Percentiles rank a stretch among this genome's conserved stretches.
Evolutionary conservation across 495 filamentous ascomycete genomes (phyloP).

Genomic region (Wilcoxina mikolae): DNA sequence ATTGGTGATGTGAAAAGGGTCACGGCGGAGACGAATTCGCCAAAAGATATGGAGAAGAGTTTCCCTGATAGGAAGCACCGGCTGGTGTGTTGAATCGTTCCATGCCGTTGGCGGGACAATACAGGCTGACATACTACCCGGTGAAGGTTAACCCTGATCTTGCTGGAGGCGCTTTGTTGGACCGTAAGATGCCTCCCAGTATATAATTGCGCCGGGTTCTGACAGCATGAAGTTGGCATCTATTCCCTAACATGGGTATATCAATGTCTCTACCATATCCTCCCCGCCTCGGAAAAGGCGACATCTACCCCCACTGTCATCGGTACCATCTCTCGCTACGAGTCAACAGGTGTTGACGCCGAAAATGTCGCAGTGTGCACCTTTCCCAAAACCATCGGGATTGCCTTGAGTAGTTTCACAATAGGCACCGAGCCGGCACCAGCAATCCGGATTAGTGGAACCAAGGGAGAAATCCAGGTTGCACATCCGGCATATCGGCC

Average conservation of each 20-base stretch:
- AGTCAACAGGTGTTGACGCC: conserved; percentile 67
- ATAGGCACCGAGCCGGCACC: conserved; percentile 52
- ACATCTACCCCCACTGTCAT: conserved; percentile 37
- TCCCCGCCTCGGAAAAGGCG: conserved; percentile 39
- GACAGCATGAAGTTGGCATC: conserved; percentile 63
- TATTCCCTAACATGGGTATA: conserved; percentile 89
- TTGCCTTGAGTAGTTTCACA: conserved; percentile 64
- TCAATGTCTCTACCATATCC: conserved; percentile 73
- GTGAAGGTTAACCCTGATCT: conserved; percentile 51
- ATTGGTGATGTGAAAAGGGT: conserved; percentile 69
- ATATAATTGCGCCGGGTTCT: too few relatives aligned
- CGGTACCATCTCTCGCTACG: conserved; percentile 57
- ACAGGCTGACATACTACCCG: conserved; percentile 1
- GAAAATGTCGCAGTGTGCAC: conserved; percentile 62
- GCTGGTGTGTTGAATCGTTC: conserved; percentile 44
- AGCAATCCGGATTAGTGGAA: conserved; percentile 68
- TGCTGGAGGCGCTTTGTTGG: conserved; percentile 70
- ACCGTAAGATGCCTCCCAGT: conserved; percentile 39
- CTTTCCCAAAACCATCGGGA: conserved; percentile 59
- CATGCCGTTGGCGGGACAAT: background rate
- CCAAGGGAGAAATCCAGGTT: conserved; percentile 75
- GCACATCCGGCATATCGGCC: conserved; percentile 60
- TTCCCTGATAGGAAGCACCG: conserved; percentile 44
- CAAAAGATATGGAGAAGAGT: conserved; percentile 30
- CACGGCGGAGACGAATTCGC: conserved; percentile 50